A percentile compares a stretch with the other conserved stretches of the same genome.
These are phyloP conservation scores for Corylus avellana DNA, from an alignment of 306 rosid species.

Conservation along the genomic window DNA sequence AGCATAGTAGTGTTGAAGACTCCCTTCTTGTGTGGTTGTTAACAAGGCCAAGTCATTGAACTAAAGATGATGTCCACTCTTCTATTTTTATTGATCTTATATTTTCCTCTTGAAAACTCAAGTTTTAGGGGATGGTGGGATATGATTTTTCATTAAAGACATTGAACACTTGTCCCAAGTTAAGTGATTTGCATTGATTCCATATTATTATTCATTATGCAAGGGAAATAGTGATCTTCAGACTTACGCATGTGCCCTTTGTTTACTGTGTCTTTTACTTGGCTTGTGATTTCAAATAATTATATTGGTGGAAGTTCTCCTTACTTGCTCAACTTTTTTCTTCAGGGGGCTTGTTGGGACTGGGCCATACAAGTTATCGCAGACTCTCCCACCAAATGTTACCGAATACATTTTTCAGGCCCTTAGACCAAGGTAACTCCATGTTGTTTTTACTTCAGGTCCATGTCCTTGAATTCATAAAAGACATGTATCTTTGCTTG, in stretches of 20 bases:
- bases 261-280: conserved; percentile 5
- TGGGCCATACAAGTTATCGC: conserved; percentile 46
- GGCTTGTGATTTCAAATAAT: conserved; percentile 9
- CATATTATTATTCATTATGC: not conserved
- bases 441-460: conserved; percentile 13
- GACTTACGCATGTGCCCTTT: not conserved
- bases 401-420: conserved; percentile 68
- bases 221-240: not conserved
- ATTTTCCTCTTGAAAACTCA: not conserved
- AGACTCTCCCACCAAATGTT: conserved; percentile 59
- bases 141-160: not conserved
- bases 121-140: not conserved
- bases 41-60: too few species aligned
- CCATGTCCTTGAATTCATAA: conserved; percentile 3
- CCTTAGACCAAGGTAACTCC: conserved; percentile 66
- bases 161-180: not conserved
- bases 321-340: not conserved
- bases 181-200: not conserved
- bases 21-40: not conserved
- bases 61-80: not conserved
- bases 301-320: conserved; percentile 16
- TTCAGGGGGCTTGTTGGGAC: conserved; percentile 46
- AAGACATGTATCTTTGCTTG: conserved; percentile 9
- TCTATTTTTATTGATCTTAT: not conserved
- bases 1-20: not conserved